Percentiles rank a stretch among this genome's conserved stretches.
These are phyloP conservation scores for Sequoiadendron giganteum DNA, from an alignment of 75 land plant species.

Conservation along the genomic window DNA sequence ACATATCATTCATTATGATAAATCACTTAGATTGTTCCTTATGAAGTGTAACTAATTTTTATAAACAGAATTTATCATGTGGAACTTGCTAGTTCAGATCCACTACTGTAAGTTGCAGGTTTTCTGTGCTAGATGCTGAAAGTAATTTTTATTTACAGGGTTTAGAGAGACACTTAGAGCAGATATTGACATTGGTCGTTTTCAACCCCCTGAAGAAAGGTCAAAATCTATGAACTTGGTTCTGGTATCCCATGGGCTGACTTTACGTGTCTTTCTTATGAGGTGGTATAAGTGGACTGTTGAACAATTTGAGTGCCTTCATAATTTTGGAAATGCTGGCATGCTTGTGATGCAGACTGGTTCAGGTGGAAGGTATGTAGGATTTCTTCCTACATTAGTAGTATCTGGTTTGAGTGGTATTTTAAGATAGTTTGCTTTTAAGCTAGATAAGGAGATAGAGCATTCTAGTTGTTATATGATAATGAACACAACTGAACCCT, in stretches of 20 bases:
- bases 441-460: not conserved
- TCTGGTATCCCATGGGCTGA: slow-evolving; percentile 86
- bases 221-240: slow-evolving; percentile 77
- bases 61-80: not conserved
- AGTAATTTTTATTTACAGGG: slow-evolving; percentile 34
- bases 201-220: slow-evolving; percentile 68
- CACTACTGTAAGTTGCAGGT: not conserved
- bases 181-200: slow-evolving; percentile 86
- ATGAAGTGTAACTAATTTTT: not conserved
- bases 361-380: slow-evolving; percentile 75
- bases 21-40: not conserved
- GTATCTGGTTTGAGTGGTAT: not conserved
- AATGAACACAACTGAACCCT: not conserved
- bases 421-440: not conserved
- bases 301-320: slow-evolving; percentile 75
- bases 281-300: slow-evolving; percentile 98
- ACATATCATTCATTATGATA: not conserved
- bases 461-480: not conserved
- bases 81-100: not conserved
- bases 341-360: slow-evolving; percentile 89
- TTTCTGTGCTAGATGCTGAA: not conserved
- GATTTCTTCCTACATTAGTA: not conserved
- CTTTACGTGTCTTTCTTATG: slow-evolving; percentile 84
- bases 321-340: slow-evolving; percentile 72
- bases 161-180: slow-evolving; percentile 85